Evolutionary conservation across 441 rosid genomes (phyloP).

Genomic region (Gossypium davidsonii): DNA sequence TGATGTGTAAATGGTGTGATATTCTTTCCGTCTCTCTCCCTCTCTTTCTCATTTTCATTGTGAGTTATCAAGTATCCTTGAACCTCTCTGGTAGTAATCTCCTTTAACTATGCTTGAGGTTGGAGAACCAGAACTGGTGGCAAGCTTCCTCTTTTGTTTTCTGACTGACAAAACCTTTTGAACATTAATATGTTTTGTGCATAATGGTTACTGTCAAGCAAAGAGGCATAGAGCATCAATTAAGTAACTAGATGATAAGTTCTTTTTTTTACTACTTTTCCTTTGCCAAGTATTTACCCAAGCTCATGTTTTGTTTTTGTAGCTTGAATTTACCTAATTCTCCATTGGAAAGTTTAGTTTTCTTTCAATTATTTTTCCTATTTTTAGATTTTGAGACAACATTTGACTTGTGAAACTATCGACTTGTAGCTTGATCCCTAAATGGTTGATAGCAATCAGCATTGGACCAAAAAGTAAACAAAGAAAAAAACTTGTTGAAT

Average conservation of each 20-base stretch:
- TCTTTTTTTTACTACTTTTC: background rate
- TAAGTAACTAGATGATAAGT: background rate
- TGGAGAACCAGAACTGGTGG: background rate
- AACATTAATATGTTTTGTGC: background rate
- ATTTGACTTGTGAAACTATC: background rate
- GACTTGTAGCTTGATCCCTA: background rate
- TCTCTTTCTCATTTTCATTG: too few relatives aligned
- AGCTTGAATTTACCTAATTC: background rate
- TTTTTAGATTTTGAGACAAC: background rate
- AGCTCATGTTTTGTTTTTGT: background rate
- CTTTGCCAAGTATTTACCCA: background rate
- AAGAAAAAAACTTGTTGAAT: conserved; percentile 5
- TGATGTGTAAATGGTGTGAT: background rate
- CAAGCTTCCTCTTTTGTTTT: background rate
- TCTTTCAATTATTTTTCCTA: background rate
- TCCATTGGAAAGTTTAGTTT: background rate
- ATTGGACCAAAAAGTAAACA: background rate
- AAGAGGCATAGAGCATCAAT: too few relatives aligned
- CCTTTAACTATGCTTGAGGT: background rate
- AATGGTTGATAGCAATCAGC: background rate
- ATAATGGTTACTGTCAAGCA: background rate
- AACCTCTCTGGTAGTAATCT: background rate
- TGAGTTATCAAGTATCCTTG: background rate
- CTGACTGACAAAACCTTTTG: background rate
- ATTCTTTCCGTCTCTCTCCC: background rate